Conservation (phyloP, 441 rosid genomes). For the Manihot esculenta region DNA sequence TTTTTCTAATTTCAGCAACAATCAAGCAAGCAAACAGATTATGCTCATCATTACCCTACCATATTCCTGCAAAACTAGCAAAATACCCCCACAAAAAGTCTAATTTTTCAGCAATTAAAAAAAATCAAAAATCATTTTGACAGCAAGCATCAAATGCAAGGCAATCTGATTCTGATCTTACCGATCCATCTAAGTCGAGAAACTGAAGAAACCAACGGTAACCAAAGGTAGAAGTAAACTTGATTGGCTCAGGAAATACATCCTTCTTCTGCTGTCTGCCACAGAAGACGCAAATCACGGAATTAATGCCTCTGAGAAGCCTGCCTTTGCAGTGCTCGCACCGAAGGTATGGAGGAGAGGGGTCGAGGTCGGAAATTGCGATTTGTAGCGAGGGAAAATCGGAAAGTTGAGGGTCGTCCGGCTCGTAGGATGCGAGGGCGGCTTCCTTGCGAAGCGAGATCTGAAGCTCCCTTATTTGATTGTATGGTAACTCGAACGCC, state of each 20-base stretch:
- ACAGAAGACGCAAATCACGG: conserved; percentile 76
- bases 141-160: too few species aligned
- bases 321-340: conserved; percentile 67
- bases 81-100: background rate
- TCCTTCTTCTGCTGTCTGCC: conserved; percentile 52
- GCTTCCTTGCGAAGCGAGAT: conserved; percentile 63
- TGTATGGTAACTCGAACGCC: conserved; percentile 59
- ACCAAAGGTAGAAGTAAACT: conserved; percentile 57
- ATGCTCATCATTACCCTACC: background rate
- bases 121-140: background rate
- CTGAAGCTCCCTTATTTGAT: conserved; percentile 55
- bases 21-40: background rate
- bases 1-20: background rate
- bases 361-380: conserved; percentile 54
- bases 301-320: conserved; percentile 59
- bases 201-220: conserved; percentile 68
- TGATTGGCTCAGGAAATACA: conserved; percentile 59
- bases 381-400: conserved; percentile 44
- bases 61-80: background rate
- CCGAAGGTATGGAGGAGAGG: conserved; percentile 58
- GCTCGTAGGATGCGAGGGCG: conserved; percentile 50
- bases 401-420: conserved; percentile 38
- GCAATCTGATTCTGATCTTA: conserved; percentile 26
- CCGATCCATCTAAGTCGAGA: conserved; percentile 75
- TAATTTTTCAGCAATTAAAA: background rate